Percentiles rank a stretch among this genome's conserved stretches.
These are phyloP conservation scores for Acacia concinna DNA, from an alignment of 331 rosid species.

Conservation along the genomic window DNA sequence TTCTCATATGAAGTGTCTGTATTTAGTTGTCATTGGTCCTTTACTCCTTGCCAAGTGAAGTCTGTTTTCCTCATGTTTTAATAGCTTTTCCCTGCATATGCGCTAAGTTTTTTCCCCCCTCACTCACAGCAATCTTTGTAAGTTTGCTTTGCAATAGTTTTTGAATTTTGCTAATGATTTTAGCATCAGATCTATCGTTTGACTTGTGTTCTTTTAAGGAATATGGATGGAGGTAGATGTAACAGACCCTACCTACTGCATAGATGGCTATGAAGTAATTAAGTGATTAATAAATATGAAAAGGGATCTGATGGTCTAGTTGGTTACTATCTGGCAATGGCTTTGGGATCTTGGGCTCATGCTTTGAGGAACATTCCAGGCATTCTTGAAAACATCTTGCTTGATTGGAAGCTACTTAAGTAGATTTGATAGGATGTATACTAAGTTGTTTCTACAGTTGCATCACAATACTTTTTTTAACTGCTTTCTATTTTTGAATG, in stretches of 20 bases:
- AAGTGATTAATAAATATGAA: neutral
- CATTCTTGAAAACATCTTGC: constrained; percentile 1
- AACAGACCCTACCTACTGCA: neutral
- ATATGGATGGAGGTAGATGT: constrained; percentile 1
- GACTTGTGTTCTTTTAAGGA: neutral
- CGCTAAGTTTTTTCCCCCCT: neutral
- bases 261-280: constrained; percentile 5
- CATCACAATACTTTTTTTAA: neutral
- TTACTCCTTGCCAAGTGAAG: neutral
- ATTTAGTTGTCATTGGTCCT: constrained; percentile 14
- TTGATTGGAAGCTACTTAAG: constrained; percentile 20
- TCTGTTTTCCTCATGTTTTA: neutral
- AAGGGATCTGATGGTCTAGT: constrained; percentile 12
- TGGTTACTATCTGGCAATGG: constrained; percentile 16
- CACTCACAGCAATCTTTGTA: neutral
- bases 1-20: constrained; percentile 20
- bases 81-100: neutral
- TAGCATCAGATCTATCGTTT: constrained; percentile 8
- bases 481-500: constrained; percentile 6
- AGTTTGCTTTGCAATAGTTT: neutral
- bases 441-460: neutral
- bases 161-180: constrained; percentile 8
- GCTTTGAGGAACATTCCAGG: constrained; percentile 6
- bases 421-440: neutral
- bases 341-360: constrained; percentile 17